Percentiles rank a stretch among this genome's conserved stretches.
These are phyloP conservation scores for Hydrangea macrophylla DNA, from an alignment of 148 eudicot species.

Conservation along the genomic window DNA sequence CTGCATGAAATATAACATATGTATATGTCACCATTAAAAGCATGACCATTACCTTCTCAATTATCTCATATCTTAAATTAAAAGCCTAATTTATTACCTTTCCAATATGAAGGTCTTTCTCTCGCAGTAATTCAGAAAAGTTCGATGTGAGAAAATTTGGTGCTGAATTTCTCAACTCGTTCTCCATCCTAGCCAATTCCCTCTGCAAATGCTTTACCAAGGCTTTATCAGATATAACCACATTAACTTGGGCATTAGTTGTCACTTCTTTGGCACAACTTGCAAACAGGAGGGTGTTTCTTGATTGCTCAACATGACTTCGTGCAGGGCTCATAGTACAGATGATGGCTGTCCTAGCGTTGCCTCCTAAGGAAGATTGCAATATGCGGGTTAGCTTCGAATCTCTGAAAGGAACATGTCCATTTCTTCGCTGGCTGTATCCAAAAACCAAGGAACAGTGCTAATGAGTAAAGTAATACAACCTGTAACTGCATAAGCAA, in stretches of 20 bases:
- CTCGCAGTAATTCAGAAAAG: constrained; percentile 46
- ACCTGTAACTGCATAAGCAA: background rate
- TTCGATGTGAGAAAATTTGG: constrained; percentile 27
- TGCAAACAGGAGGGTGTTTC: constrained; percentile 94
- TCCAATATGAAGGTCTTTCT: constrained; percentile 76
- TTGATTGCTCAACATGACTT: constrained; percentile 91
- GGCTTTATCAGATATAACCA: constrained; percentile 87
- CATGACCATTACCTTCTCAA: too few relatives aligned
- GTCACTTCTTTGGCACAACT: constrained; percentile 97
- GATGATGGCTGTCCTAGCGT: constrained; percentile 91
- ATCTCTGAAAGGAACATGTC: constrained; percentile 93
- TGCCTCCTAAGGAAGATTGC: constrained; percentile 91
- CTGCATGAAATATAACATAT: constrained; percentile 29
- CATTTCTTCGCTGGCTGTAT: constrained; percentile 81
- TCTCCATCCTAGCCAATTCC: constrained; percentile 84
- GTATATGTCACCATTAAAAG: too few relatives aligned
- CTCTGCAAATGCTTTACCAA: constrained; percentile 85
- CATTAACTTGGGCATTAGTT: constrained; percentile 83
- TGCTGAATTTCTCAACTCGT: constrained; percentile 54
- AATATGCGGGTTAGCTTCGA: constrained; percentile 94
- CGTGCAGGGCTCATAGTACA: constrained; percentile 98
- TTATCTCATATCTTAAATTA: too few relatives aligned
- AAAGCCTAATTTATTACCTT: constrained; percentile 44
- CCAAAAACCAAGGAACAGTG: constrained; percentile 12
- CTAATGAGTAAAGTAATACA: constrained; percentile 11